Evolutionary conservation across 768 basidiomycete species (phyloP).

Genomic region (Trametes sanguinea): DNA sequence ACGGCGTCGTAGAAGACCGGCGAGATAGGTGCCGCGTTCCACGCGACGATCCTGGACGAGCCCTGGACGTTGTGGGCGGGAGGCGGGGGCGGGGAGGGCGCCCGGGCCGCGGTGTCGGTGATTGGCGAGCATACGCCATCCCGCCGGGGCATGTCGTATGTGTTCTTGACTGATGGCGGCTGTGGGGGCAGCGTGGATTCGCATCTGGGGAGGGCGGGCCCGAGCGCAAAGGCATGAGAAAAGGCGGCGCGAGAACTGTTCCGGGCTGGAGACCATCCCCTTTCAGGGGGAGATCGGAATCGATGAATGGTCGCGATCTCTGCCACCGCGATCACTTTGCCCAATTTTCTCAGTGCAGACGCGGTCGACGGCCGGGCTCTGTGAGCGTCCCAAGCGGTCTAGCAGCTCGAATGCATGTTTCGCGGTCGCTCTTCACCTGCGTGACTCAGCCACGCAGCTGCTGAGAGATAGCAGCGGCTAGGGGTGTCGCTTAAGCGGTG

Average conservation of each 20-base stretch:
- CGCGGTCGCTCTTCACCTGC: too few relatives aligned
- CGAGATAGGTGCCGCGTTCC: background rate
- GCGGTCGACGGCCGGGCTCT: too few relatives aligned
- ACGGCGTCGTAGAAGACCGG: background rate
- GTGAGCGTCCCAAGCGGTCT: too few relatives aligned
- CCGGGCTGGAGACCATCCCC: background rate
- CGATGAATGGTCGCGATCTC: conserved; percentile 4
- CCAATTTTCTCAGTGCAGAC: background rate
- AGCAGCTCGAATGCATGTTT: too few relatives aligned
- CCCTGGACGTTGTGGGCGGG: background rate
- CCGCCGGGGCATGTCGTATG: too few relatives aligned
- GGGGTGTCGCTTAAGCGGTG: too few relatives aligned
- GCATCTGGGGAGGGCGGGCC: too few relatives aligned
- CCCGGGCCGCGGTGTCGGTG: background rate
- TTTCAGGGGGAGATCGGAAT: background rate
- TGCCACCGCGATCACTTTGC: background rate
- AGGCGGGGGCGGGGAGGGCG: background rate
- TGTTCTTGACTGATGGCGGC: too few relatives aligned
- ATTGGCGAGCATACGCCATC: background rate
- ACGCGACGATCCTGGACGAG: background rate
- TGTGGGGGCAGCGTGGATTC: too few relatives aligned
- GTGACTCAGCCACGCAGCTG: too few relatives aligned
- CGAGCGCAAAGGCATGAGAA: too few relatives aligned
- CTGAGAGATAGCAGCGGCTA: too few relatives aligned
- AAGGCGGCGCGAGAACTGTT: conserved; percentile 2